phyloP scores from a whole-genome alignment of 129 eudicot genomes.

The Artemisia tridentata region DNA sequence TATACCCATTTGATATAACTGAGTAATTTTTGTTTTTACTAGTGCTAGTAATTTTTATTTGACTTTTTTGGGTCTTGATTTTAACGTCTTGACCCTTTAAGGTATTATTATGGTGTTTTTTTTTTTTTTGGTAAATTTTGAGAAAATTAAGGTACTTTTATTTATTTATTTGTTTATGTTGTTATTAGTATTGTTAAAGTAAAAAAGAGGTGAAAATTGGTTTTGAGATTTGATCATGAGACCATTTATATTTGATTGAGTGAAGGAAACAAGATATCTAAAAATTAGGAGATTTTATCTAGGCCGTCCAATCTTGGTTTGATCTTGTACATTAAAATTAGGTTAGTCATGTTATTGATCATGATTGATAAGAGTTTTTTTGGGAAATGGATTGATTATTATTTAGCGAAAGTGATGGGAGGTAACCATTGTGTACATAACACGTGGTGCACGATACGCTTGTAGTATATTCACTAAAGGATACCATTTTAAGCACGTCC shows the following conservation, averaged over 20 bases:
- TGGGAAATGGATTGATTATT: too few relatives aligned
- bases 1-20: too few relatives aligned
- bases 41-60: background rate
- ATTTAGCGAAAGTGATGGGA: too few relatives aligned
- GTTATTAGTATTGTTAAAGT: background rate
- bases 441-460: too few relatives aligned
- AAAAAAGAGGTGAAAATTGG: background rate
- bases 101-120: conserved; percentile 17
- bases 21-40: background rate
- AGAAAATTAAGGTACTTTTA: background rate
- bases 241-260: background rate
- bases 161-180: background rate
- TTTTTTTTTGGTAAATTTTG: background rate
- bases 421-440: too few relatives aligned
- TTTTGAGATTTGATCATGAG: conserved; percentile 2
- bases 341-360: too few relatives aligned
- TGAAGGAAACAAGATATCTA: conserved; percentile 4
- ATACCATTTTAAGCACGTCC: too few relatives aligned
- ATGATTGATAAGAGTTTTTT: too few relatives aligned
- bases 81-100: background rate
- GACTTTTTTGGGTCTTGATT: too few relatives aligned
- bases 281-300: background rate
- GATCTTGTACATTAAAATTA: background rate
- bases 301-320: background rate
- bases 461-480: too few relatives aligned